Evolutionary conservation across 2,329 filamentous ascomycete genomes (phyloP).

Genomic region (Rugonectria rugulosa): DNA sequence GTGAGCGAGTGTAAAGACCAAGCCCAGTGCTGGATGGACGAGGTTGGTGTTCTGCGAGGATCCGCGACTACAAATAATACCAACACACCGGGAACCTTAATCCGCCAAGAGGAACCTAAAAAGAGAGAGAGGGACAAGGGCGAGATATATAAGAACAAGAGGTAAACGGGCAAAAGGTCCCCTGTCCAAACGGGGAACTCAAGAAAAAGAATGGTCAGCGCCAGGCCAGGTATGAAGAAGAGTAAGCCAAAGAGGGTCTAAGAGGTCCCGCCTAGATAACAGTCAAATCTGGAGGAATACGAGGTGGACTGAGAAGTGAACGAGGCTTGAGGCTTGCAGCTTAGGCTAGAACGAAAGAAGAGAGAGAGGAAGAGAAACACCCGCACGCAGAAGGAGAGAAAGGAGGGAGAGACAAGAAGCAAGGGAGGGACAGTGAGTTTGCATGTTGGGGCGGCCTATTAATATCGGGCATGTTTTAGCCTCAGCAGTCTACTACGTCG

Average conservation of each 20-base stretch:
- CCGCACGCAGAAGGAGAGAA: neutral
- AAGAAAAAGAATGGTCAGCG: slow-evolving; percentile 9
- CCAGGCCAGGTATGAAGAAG: slow-evolving; percentile 11
- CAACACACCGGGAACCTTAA: neutral
- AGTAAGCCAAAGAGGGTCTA: slow-evolving; percentile 11
- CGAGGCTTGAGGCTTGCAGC: neutral
- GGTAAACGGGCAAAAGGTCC: slow-evolving; percentile 4
- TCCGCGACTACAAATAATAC: neutral
- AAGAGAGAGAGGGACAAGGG: slow-evolving; percentile 2
- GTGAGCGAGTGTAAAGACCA: neutral
- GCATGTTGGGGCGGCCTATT: slow-evolving; percentile 5
- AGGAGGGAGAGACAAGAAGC: slow-evolving; percentile 2
- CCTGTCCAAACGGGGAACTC: neutral
- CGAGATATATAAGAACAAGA: slow-evolving; percentile 7
- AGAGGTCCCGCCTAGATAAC: slow-evolving; percentile 1
- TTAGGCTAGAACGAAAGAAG: slow-evolving; percentile 1
- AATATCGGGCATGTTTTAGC: slow-evolving; percentile 4
- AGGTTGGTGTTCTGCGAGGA: neutral
- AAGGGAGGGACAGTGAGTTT: slow-evolving; percentile 1
- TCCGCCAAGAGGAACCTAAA: neutral
- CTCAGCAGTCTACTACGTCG: too few relatives aligned
- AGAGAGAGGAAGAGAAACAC: neutral
- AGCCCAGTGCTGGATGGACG: neutral
- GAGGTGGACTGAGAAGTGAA: slow-evolving; percentile 1
- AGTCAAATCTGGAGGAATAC: slow-evolving; percentile 10